Conservation (phyloP, 1,139 yeast species). For the Sugiyamaella japonica region DNA sequence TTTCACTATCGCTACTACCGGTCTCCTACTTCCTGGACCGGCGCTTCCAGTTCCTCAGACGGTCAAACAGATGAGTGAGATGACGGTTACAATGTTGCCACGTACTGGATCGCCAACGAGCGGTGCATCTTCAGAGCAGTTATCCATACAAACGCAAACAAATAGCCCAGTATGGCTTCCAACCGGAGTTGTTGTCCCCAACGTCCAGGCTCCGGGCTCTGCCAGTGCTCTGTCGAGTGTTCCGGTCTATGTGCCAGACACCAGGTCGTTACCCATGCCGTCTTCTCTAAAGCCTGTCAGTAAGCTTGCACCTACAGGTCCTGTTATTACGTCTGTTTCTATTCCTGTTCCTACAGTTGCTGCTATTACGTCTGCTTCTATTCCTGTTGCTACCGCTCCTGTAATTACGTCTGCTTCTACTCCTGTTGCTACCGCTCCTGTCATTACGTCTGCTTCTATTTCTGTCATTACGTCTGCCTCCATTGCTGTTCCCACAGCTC, state of each 20-base stretch:
- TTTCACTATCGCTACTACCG: conserved; percentile 19
- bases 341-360: background rate
- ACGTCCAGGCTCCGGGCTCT: conserved; percentile 14
- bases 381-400: background rate
- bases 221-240: conserved; percentile 12
- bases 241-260: conserved; percentile 17
- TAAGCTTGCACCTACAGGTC: conserved; percentile 11
- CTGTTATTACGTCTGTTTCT: background rate
- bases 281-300: conserved; percentile 13
- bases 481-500: background rate
- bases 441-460: background rate
- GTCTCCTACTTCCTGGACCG: conserved; percentile 19
- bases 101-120: conserved; percentile 2
- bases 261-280: conserved; percentile 2
- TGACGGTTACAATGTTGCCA: conserved; percentile 9
- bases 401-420: background rate
- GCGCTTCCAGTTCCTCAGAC: conserved; percentile 15
- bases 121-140: background rate
- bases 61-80: background rate
- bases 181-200: conserved; percentile 19
- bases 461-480: background rate
- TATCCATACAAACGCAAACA: conserved; percentile 5
- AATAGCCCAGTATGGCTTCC: conserved; percentile 14
- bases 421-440: background rate
- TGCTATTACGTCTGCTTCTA: background rate